A percentile compares a stretch with the other conserved stretches of the same genome.
These are phyloP conservation scores for Sphaerostilbella broomeana DNA, from an alignment of 2,329 filamentous ascomycete genomes.

Conservation along the genomic window DNA sequence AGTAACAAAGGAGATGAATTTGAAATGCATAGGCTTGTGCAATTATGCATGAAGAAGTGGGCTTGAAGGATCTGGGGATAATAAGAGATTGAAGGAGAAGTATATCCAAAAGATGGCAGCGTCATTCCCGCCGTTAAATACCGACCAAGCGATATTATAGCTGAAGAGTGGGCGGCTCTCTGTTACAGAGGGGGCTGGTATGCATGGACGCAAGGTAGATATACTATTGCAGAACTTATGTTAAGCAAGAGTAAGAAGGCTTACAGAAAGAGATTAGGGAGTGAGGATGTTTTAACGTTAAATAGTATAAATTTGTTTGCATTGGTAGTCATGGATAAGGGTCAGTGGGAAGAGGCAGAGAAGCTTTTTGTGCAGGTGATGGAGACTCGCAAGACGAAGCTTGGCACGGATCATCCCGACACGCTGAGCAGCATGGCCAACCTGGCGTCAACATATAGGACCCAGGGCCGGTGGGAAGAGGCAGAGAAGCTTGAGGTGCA, in stretches of 20 bases:
- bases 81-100: not conserved
- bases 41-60: constrained; percentile 10
- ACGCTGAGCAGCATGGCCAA: constrained; percentile 10
- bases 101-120: constrained; percentile 2
- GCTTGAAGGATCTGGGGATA: not conserved
- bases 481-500: not conserved
- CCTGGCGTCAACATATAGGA: constrained; percentile 12
- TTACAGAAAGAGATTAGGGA: not conserved
- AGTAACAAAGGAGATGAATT: constrained; percentile 4
- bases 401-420: not conserved
- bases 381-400: not conserved
- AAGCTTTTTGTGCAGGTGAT: not conserved
- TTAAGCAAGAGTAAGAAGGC: not conserved
- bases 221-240: constrained; percentile 6
- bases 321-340: constrained; percentile 3
- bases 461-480: constrained; percentile 4
- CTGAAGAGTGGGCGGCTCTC: constrained; percentile 4
- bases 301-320: not conserved
- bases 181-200: constrained; percentile 1
- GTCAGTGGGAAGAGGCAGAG: constrained; percentile 1
- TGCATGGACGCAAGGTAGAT: constrained; percentile 5
- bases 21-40: constrained; percentile 15
- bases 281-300: not conserved
- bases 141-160: not conserved
- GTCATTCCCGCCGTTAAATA: constrained; percentile 16